A percentile compares a stretch with the other conserved stretches of the same genome.
phyloP scores from a whole-genome alignment of 2,329 filamentous ascomycete genomes.

The Fusarium sambucinum region DNA sequence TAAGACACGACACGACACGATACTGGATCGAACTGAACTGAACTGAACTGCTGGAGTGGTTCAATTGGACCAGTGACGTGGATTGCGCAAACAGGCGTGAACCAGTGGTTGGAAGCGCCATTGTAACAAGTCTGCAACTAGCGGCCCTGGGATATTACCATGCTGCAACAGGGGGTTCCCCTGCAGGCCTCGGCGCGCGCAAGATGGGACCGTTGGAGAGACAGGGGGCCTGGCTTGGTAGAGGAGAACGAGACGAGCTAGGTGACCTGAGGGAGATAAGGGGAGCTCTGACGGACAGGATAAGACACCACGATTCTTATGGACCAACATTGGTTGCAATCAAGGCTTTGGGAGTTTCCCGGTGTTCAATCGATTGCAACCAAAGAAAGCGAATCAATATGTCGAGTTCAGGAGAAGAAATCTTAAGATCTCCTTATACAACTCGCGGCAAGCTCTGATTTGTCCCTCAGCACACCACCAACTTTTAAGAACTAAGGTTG shows the following conservation, averaged over 20 bases:
- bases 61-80: slow-evolving; percentile 37
- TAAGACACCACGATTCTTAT: slow-evolving; percentile 40
- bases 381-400: slow-evolving; percentile 7
- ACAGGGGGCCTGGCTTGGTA: slow-evolving; percentile 15
- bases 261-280: slow-evolving; percentile 37
- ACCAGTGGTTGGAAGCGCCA: slow-evolving; percentile 48
- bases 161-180: slow-evolving; percentile 49
- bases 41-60: slow-evolving; percentile 5
- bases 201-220: slow-evolving; percentile 36
- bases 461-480: slow-evolving; percentile 28
- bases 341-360: slow-evolving; percentile 1
- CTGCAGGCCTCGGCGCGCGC: slow-evolving; percentile 44
- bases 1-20: background rate
- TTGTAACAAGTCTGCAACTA: slow-evolving; percentile 48
- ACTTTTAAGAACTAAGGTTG: slow-evolving; percentile 16
- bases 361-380: background rate
- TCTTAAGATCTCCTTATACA: slow-evolving; percentile 3
- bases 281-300: slow-evolving; percentile 33
- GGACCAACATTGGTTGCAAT: slow-evolving; percentile 2
- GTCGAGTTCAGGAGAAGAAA: slow-evolving; percentile 13
- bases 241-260: slow-evolving; percentile 13
- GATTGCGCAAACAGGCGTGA: slow-evolving; percentile 37
- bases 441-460: slow-evolving; percentile 28
- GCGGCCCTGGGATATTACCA: slow-evolving; percentile 49
- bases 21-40: background rate